phyloP scores from a whole-genome alignment of 225 moss, liverwort and hornwort genomes.

The Physcomitrium patens region DNA sequence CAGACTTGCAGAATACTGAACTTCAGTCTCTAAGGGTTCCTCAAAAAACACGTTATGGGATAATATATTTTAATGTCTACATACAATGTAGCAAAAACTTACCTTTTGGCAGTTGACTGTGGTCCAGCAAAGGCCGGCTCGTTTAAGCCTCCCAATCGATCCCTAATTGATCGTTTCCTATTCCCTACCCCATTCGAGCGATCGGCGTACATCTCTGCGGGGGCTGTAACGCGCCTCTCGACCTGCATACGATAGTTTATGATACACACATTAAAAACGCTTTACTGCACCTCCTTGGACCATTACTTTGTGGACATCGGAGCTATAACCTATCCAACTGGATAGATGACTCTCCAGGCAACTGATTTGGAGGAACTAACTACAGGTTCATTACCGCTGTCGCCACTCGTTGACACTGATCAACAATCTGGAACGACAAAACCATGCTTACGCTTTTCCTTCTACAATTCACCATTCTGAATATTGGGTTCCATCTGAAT shows the following conservation, averaged over 20 bases:
- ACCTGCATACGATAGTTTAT: slow-evolving; percentile 34
- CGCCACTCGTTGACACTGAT: neutral
- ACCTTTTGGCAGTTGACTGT: slow-evolving; percentile 57
- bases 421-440: neutral
- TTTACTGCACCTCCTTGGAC: neutral
- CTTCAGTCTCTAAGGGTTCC: neutral
- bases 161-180: slow-evolving; percentile 73
- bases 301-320: neutral
- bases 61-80: neutral
- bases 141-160: slow-evolving; percentile 58
- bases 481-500: neutral
- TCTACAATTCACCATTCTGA: neutral
- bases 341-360: neutral
- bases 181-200: slow-evolving; percentile 54
- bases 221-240: slow-evolving; percentile 62
- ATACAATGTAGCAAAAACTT: neutral
- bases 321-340: neutral
- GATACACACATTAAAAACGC: neutral
- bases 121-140: slow-evolving; percentile 31
- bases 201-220: slow-evolving; percentile 82
- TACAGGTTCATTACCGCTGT: neutral
- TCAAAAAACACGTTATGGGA: neutral
- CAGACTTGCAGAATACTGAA: slow-evolving; percentile 1
- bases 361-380: neutral
- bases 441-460: neutral